Percentiles rank a stretch among this genome's conserved stretches.
These are phyloP conservation scores for Melocanna baccifera DNA, from an alignment of 176 grass and related monocot genomes.

Conservation along the genomic window DNA sequence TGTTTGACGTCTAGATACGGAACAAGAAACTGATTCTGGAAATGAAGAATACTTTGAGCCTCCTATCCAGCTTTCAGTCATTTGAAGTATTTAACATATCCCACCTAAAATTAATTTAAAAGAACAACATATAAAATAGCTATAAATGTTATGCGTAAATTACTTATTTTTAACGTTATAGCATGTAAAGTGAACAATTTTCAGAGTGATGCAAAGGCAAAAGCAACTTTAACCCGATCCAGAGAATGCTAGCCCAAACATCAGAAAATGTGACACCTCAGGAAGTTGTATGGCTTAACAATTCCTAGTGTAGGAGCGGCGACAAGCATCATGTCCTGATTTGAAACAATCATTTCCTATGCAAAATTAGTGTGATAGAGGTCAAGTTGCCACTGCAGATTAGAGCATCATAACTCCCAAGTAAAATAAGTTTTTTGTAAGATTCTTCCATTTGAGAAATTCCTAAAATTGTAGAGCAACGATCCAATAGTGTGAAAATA, in stretches of 20 bases:
- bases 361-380: background rate
- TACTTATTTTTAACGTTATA: background rate
- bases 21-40: slow-evolving; percentile 22
- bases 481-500: background rate
- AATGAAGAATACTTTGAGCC: slow-evolving; percentile 23
- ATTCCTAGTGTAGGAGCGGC: background rate
- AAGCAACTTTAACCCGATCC: slow-evolving; percentile 3
- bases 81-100: slow-evolving; percentile 20
- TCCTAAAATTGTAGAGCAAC: background rate
- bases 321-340: background rate
- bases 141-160: background rate
- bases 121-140: background rate
- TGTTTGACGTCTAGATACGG: slow-evolving; percentile 12
- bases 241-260: background rate
- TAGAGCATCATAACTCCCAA: slow-evolving; percentile 2
- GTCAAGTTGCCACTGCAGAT: background rate
- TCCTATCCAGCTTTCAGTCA: slow-evolving; percentile 46
- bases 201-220: background rate
- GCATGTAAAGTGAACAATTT: background rate
- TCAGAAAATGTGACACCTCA: background rate
- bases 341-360: background rate
- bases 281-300: background rate
- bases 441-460: background rate
- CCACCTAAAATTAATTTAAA: slow-evolving; percentile 16
- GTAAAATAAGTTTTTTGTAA: background rate